phyloP scores from a whole-genome alignment of 805 yeast species.

The Candida pseudofarinosa region DNA sequence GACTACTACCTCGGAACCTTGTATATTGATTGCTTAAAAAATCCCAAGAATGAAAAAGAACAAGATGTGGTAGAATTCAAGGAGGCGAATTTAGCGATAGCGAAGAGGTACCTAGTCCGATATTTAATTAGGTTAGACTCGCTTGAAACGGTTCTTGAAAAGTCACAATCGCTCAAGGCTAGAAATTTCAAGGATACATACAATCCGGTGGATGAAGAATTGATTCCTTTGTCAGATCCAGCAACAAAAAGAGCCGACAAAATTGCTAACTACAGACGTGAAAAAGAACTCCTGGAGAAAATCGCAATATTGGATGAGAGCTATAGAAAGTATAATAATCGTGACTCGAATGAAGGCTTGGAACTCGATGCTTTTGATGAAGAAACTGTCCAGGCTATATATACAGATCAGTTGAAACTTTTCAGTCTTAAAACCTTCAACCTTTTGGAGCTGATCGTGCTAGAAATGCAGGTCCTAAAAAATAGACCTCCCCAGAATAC shows the following conservation, averaged over 20 bases:
- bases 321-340: constrained; percentile 9
- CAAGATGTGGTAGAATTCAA: constrained; percentile 19
- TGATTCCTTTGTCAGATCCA: constrained; percentile 27
- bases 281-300: constrained; percentile 47
- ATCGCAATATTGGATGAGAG: constrained; percentile 36
- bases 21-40: constrained; percentile 17
- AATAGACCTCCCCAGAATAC: constrained; percentile 29
- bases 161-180: constrained; percentile 32
- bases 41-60: constrained; percentile 17
- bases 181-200: constrained; percentile 37
- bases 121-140: constrained; percentile 42
- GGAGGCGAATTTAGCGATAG: constrained; percentile 20
- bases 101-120: constrained; percentile 42
- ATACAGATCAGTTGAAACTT: constrained; percentile 51
- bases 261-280: constrained; percentile 61
- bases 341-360: constrained; percentile 12
- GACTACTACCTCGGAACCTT: constrained; percentile 53
- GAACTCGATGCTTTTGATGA: constrained; percentile 49
- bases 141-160: constrained; percentile 36
- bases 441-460: constrained; percentile 51
- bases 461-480: constrained; percentile 64
- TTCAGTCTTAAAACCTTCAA: constrained; percentile 52
- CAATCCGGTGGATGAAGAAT: constrained; percentile 41
- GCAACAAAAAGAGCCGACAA: constrained; percentile 60
- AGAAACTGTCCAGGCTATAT: constrained; percentile 54